These are phyloP conservation scores for Cladorrhinum sp. DNA, from an alignment of 2,329 filamentous ascomycete genomes.

Conservation along the genomic window DNA sequence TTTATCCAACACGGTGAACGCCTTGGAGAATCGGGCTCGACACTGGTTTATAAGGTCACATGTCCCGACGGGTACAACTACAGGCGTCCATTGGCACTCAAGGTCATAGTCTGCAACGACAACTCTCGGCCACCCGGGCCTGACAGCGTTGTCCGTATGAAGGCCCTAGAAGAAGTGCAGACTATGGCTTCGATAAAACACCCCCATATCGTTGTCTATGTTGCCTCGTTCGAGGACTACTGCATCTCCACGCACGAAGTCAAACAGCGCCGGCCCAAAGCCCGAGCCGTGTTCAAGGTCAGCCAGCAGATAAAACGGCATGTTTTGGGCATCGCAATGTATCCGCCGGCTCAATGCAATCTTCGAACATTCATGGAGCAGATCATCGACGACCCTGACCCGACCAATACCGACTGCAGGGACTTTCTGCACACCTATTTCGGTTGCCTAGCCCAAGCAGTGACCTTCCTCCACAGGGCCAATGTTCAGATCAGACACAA, in stretches of 20 bases:
- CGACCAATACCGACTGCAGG: conserved; percentile 15
- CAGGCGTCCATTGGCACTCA: conserved; percentile 25
- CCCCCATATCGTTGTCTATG: conserved; percentile 30
- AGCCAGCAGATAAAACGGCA: conserved; percentile 26
- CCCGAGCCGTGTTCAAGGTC: conserved; percentile 10
- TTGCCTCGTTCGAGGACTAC: conserved; percentile 28
- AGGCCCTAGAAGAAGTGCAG: conserved; percentile 25
- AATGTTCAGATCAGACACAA: conserved; percentile 27
- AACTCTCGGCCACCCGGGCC: conserved; percentile 22
- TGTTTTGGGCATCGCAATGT: conserved; percentile 29
- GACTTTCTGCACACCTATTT: conserved; percentile 27
- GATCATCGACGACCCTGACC: conserved; percentile 7
- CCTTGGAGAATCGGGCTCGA: conserved; percentile 27
- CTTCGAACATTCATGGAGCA: conserved; percentile 27
- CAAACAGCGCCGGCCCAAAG: conserved; percentile 1
- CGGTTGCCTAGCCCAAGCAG: conserved; percentile 29
- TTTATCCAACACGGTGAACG: conserved; percentile 21
- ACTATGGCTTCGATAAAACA: conserved; percentile 26
- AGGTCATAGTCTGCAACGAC: conserved; percentile 28
- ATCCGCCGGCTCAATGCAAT: conserved; percentile 27
- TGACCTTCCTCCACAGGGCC: conserved; percentile 25
- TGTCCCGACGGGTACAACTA: conserved; percentile 21
- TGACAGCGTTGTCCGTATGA: conserved; percentile 23
- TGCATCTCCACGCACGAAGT: conserved; percentile 23
- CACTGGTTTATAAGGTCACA: conserved; percentile 26